These are phyloP conservation scores for Boletus sp. DNA, from an alignment of 1,284 basidiomycete genomes.

Conservation along the genomic window DNA sequence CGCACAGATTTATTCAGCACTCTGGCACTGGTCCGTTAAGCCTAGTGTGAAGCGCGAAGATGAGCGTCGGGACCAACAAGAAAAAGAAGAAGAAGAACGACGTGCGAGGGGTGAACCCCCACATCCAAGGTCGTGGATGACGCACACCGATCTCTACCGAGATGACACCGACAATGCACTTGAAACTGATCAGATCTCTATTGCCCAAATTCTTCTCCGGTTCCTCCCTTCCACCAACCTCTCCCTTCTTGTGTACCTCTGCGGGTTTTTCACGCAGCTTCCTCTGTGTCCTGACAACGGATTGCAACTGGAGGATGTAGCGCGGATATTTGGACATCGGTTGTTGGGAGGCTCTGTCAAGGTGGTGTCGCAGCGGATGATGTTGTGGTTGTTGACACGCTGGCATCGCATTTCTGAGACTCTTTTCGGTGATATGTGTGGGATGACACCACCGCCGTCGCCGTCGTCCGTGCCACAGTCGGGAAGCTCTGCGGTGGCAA, in stretches of 20 bases:
- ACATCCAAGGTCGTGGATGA: constrained; percentile 1
- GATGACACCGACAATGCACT: constrained; percentile 20
- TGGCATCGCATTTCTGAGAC: constrained; percentile 28
- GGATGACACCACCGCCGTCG: constrained; percentile 20
- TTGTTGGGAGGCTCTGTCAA: constrained; percentile 26
- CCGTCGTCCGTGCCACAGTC: not conserved
- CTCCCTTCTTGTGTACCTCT: constrained; percentile 57
- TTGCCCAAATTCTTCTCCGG: constrained; percentile 54
- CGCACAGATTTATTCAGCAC: constrained; percentile 39
- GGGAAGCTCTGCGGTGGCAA: not conserved
- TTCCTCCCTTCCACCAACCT: constrained; percentile 56
- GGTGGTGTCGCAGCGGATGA: constrained; percentile 29
- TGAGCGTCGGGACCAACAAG: constrained; percentile 22
- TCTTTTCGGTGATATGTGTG: constrained; percentile 27
- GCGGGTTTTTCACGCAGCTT: constrained; percentile 51
- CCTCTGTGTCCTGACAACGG: constrained; percentile 33
- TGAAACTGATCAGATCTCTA: constrained; percentile 36
- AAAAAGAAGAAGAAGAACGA: constrained; percentile 27
- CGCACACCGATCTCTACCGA: constrained; percentile 9
- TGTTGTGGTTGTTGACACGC: constrained; percentile 29
- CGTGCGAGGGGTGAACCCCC: constrained; percentile 20
- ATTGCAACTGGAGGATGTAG: constrained; percentile 30
- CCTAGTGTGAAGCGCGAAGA: constrained; percentile 39
- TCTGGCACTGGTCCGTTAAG: constrained; percentile 51
- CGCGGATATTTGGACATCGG: constrained; percentile 31